Percentiles rank a stretch among this genome's conserved stretches.
These are phyloP conservation scores for Boletus huronensis DNA, from an alignment of 768 basidiomycete genomes.

Conservation along the genomic window DNA sequence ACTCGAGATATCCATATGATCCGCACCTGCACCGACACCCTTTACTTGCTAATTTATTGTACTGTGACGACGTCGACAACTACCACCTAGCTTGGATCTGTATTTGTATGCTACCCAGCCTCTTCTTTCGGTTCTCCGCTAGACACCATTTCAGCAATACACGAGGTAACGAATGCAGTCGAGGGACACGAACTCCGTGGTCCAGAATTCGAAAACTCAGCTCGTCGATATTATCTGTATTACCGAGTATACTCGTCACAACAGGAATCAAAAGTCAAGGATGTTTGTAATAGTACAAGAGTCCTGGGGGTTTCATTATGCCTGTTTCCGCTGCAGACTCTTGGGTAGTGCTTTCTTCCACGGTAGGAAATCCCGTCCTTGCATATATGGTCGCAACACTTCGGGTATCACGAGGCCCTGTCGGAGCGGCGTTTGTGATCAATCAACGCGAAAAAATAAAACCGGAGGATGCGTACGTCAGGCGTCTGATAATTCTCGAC, in stretches of 20 bases:
- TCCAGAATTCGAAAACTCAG: not conserved
- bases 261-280: not conserved
- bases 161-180: not conserved
- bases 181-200: not conserved
- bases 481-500: slow-evolving; percentile 99
- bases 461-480: slow-evolving; percentile 52
- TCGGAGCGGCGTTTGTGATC: not conserved
- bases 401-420: slow-evolving; percentile 91
- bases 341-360: slow-evolving; percentile 83
- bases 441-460: not conserved
- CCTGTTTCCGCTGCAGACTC: slow-evolving; percentile 69
- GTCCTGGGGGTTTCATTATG: slow-evolving; percentile 17
- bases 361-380: slow-evolving; percentile 85
- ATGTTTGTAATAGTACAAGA: not conserved
- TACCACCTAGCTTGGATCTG: slow-evolving; percentile 11
- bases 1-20: slow-evolving; percentile 2
- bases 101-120: slow-evolving; percentile 15
- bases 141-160: slow-evolving; percentile 7
- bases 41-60: slow-evolving; percentile 23
- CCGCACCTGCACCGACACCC: not conserved
- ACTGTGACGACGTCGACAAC: not conserved
- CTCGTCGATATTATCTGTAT: not conserved
- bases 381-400: slow-evolving; percentile 91
- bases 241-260: not conserved
- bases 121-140: not conserved